These are phyloP conservation scores for Ilyonectria mors-panacis DNA, from an alignment of 2,329 filamentous ascomycete genomes.

Conservation along the genomic window DNA sequence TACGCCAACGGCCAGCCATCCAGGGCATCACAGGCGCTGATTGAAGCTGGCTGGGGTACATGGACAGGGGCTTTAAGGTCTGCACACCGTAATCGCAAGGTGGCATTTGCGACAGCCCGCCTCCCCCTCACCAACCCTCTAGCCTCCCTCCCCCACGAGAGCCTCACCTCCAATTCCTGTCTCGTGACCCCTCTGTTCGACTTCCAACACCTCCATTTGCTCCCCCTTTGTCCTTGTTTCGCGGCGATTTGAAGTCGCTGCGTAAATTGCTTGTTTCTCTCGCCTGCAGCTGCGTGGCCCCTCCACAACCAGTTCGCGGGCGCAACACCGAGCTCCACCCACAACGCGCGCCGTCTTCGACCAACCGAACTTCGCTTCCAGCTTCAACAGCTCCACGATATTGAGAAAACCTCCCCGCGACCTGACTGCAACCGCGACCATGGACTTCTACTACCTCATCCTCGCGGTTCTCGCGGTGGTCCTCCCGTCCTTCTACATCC, in stretches of 20 bases:
- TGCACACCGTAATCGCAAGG: slow-evolving; percentile 21
- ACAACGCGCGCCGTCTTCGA: neutral
- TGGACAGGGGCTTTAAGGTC: neutral
- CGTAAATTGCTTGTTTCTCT: neutral
- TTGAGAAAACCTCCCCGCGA: neutral
- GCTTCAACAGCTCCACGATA: slow-evolving; percentile 9
- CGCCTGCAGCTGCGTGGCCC: slow-evolving; percentile 6
- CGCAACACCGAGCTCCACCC: neutral
- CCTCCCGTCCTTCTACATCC: slow-evolving; percentile 68
- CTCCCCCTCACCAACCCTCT: slow-evolving; percentile 12
- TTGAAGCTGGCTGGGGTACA: neutral
- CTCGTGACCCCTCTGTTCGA: slow-evolving; percentile 27
- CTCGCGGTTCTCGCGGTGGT: slow-evolving; percentile 52
- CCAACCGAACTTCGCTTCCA: slow-evolving; percentile 3
- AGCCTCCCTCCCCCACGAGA: slow-evolving; percentile 38
- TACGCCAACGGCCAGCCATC: neutral
- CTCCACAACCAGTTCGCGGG: slow-evolving; percentile 10
- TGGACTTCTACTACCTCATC: slow-evolving; percentile 43
- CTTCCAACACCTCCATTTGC: neutral
- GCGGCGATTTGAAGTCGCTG: neutral
- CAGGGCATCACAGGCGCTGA: neutral
- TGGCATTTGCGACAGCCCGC: slow-evolving; percentile 31
- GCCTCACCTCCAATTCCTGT: slow-evolving; percentile 28
- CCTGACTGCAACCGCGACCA: slow-evolving; percentile 20
- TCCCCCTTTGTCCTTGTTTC: neutral